These are phyloP conservation scores for Diaporthe sp. DNA, from an alignment of 2,329 filamentous ascomycete species.

Conservation along the genomic window DNA sequence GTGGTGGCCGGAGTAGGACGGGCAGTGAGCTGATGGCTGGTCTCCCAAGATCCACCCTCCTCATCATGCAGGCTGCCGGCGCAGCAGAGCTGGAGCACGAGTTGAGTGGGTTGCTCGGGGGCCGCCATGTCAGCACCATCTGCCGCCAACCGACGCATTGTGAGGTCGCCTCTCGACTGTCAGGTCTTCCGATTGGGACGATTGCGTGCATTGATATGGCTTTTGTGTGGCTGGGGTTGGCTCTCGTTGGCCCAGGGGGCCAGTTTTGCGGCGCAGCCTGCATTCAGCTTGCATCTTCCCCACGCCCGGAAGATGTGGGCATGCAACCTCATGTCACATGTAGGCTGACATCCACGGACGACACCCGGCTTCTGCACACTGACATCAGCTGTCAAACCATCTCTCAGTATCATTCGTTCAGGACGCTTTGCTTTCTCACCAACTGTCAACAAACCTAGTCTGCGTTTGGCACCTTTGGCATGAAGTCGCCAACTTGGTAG, in stretches of 20 bases:
- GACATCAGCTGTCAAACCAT: background rate
- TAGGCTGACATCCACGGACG: background rate
- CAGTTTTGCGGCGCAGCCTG: conserved; percentile 21
- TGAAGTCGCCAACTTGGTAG: background rate
- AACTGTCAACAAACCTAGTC: background rate
- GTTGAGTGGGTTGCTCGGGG: background rate
- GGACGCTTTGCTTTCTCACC: background rate
- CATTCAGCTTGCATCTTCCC: conserved; percentile 13
- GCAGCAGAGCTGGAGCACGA: background rate
- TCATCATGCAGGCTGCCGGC: conserved; percentile 32
- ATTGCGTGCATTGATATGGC: conserved; percentile 16
- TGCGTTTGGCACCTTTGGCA: background rate
- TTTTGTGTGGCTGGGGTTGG: conserved; percentile 2
- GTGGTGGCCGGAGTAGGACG: background rate
- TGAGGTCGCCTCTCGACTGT: background rate
- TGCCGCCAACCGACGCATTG: conserved; percentile 19
- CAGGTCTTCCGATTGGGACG: conserved; percentile 32
- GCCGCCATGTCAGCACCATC: conserved; percentile 13
- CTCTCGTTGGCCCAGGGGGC: conserved; percentile 9
- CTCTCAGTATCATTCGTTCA: background rate
- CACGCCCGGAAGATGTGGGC: conserved; percentile 17
- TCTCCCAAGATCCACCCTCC: background rate
- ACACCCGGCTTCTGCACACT: background rate
- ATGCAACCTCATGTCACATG: conserved; percentile 8
- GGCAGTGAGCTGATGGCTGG: background rate